A percentile compares a stretch with the other conserved stretches of the same genome.
Evolutionary conservation across 495 filamentous ascomycete genomes (phyloP).

Genomic region (Collariella sp.): DNA sequence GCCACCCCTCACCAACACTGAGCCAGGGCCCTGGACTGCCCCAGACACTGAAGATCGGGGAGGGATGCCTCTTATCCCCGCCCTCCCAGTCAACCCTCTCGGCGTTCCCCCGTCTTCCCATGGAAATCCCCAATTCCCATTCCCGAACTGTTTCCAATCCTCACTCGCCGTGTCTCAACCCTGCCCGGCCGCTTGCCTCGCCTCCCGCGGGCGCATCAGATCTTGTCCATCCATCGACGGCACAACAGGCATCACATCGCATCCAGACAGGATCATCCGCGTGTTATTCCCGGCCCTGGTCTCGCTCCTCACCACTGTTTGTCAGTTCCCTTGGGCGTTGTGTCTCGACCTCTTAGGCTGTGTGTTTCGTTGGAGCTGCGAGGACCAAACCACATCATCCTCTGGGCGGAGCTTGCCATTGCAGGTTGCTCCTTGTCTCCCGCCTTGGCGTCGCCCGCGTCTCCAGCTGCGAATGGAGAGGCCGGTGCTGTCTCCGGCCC

Average conservation of each 20-base stretch:
- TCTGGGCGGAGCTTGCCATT: background rate
- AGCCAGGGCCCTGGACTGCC: too few species aligned
- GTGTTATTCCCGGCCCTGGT: background rate
- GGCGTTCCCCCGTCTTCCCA: too few species aligned
- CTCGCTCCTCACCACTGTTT: background rate
- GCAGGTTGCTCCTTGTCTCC: background rate
- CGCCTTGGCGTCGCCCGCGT: background rate
- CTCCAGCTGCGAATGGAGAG: background rate
- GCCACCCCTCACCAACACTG: too few species aligned
- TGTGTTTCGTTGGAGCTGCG: background rate
- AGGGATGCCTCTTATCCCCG: conserved; percentile 10
- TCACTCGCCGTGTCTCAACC: conserved; percentile 11
- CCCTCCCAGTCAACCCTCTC: background rate
- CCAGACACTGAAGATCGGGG: background rate
- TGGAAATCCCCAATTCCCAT: background rate
- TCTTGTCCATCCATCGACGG: background rate
- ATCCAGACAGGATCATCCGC: background rate
- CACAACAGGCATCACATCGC: background rate
- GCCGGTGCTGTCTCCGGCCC: background rate
- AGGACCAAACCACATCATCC: background rate
- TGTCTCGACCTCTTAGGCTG: background rate
- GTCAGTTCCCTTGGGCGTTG: too few species aligned
- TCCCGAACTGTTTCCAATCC: conserved; percentile 4
- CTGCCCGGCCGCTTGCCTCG: conserved; percentile 16
- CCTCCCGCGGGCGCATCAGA: background rate